Base-by-base conservation (phyloP, 768 basidiomycete genomes). In the Leccinum uliginosum region DNA sequence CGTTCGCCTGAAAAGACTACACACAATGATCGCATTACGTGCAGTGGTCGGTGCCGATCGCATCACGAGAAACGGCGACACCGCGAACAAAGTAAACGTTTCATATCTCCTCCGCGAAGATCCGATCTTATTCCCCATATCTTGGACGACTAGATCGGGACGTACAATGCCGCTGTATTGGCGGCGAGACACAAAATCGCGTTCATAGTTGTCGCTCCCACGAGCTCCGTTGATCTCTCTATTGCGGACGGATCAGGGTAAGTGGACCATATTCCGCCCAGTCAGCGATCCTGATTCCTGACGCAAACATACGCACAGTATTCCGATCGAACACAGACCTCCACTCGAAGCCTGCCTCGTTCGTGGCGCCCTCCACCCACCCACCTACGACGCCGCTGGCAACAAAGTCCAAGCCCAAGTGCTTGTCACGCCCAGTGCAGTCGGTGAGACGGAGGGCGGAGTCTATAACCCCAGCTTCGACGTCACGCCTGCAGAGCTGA, bases 401-500 rank as follows among this genome's bases (percentile, higher is more conserved):
- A 71, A 76, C 19, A 77, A 81, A 53, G 75, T 84, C 62, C 87
- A 92, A 64, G 86, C 85, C 0, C 84, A 87, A 45, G 89, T 95
- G 12, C 84, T 93, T 81, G 83, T 94, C 59, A 93, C 93, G 0
- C 93, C 94, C 0, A 69, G 74, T 21, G 79, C 76, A 14, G 67
- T 87, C 27, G 77, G 50, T 40, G 66, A 66, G 44, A 38, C 56
- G 0, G 47, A 60, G 21, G 66, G 61, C 2, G 68, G 57, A 3
- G 74, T 92, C 40, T 96, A 94, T 71, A 98, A 97, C 71, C 94
- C 96, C 1, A 92, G 91, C 60, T 98, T 98, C 72, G 96, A 98
- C 68, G 93, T 98, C 15, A 98, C 96, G 0, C 94, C 95, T 1
- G 92, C 94, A 3, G 87, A 90, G 57, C 76, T 98, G 44, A 97